A percentile compares a stretch with the other conserved stretches of the same genome.
Evolutionary conservation across 2,329 filamentous ascomycete genomes (phyloP).

Genomic region (Phoma sp.): DNA sequence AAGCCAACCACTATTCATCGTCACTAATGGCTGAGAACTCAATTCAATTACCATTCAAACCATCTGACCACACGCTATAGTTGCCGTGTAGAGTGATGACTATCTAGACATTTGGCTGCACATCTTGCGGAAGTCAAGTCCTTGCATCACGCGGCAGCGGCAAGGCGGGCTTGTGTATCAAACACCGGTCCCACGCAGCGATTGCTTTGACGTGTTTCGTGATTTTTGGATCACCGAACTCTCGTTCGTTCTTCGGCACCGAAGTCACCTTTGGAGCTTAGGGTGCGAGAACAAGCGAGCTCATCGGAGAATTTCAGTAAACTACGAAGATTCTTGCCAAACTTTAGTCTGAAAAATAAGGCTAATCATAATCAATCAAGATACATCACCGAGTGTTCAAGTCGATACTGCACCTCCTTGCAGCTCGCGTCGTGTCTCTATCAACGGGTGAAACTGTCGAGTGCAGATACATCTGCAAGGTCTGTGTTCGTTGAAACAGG

Average conservation of each 20-base stretch:
- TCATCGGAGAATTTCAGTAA: not conserved
- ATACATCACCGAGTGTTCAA: not conserved
- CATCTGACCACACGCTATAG: not conserved
- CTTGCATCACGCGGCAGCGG: slow-evolving; percentile 11
- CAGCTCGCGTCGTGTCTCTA: not conserved
- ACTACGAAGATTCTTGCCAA: not conserved
- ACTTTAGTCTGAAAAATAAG: not conserved
- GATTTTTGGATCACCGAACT: slow-evolving; percentile 3
- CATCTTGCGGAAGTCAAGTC: not conserved
- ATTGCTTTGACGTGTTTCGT: not conserved
- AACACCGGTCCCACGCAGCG: slow-evolving; percentile 9
- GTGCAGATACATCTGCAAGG: slow-evolving; percentile 9
- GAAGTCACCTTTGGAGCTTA: not conserved
- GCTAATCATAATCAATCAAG: not conserved
- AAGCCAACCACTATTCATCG: not conserved
- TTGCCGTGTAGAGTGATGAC: not conserved
- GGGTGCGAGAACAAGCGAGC: not conserved
- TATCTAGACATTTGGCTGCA: not conserved
- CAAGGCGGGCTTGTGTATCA: slow-evolving; percentile 7
- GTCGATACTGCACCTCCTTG: not conserved
- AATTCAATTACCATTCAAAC: no score
- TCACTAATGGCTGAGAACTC: not conserved
- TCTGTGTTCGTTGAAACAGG: slow-evolving; percentile 9
- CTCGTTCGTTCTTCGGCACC: slow-evolving; percentile 4
- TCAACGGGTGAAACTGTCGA: slow-evolving; percentile 7